These are phyloP conservation scores for Tricholomella constricta DNA, from an alignment of 768 basidiomycete species.

Conservation along the genomic window DNA sequence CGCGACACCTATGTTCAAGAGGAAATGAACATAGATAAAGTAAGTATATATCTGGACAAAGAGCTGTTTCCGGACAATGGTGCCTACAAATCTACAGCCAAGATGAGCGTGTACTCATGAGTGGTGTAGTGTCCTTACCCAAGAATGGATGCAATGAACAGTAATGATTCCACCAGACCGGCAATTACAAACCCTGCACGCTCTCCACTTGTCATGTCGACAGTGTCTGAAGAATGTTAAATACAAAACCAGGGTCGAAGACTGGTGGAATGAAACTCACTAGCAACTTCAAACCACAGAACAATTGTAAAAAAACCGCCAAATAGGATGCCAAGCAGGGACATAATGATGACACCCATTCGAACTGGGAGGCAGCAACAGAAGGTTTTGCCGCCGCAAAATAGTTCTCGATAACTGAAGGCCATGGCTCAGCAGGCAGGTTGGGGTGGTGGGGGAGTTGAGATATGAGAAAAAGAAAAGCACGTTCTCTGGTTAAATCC, in stretches of 20 bases:
- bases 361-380: conserved; percentile 69
- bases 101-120: conserved; percentile 3
- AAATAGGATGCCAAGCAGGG: conserved; percentile 53
- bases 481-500: not conserved
- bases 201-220: conserved; percentile 34
- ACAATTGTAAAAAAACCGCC: conserved; percentile 54
- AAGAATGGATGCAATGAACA: conserved; percentile 54
- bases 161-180: conserved; percentile 53
- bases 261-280: conserved; percentile 37
- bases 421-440: conserved; percentile 30
- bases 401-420: conserved; percentile 44
- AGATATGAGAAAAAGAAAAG: not conserved
- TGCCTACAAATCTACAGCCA: conserved; percentile 56
- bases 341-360: conserved; percentile 57
- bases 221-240: conserved; percentile 29
- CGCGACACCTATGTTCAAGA: conserved; percentile 55
- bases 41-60: conserved; percentile 60
- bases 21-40: conserved; percentile 58
- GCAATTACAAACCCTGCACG: conserved; percentile 48
- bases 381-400: conserved; percentile 54
- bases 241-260: not conserved
- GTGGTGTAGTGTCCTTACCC: conserved; percentile 42
- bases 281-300: conserved; percentile 63
- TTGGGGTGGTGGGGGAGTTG: not conserved
- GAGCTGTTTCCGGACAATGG: conserved; percentile 59